phyloP scores from a whole-genome alignment of 2,329 filamentous ascomycete genomes.

The Calonectria pteridis region DNA sequence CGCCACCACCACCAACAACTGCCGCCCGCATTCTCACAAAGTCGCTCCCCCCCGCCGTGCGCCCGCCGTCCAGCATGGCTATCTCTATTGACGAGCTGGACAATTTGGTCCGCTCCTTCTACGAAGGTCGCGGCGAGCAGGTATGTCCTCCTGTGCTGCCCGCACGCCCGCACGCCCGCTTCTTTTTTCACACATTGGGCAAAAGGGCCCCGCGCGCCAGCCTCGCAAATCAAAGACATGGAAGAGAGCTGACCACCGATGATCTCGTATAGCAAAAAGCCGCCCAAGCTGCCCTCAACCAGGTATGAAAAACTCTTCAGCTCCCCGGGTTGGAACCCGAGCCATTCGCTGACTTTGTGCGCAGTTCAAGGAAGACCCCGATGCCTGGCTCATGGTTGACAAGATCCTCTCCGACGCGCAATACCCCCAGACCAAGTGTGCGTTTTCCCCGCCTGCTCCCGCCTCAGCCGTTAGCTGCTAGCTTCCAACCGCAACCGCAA shows the following conservation, averaged over 20 bases:
- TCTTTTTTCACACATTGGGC: conserved; percentile 31
- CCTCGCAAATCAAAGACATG: conserved; percentile 30
- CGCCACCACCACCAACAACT: conserved; percentile 42
- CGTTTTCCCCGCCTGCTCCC: conserved; percentile 50
- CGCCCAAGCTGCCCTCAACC: conserved; percentile 92
- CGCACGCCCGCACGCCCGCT: neutral
- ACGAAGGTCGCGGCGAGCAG: conserved; percentile 94
- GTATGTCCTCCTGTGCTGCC: conserved; percentile 63
- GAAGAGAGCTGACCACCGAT: conserved; percentile 36
- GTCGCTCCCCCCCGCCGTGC: conserved; percentile 45
- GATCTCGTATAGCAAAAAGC: conserved; percentile 84
- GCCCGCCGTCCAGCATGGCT: conserved; percentile 64
- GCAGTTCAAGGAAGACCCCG: conserved; percentile 98
- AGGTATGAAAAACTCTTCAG: conserved; percentile 69
- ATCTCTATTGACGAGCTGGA: conserved; percentile 93
- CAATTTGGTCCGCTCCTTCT: conserved; percentile 95
- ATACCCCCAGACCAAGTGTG: conserved; percentile 97
- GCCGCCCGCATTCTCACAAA: conserved; percentile 40
- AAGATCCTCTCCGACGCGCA: conserved; percentile 94
- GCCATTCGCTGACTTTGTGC: conserved; percentile 35
- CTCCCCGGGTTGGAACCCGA: neutral
- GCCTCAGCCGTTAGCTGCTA: conserved; percentile 17
- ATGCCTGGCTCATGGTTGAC: conserved; percentile 97
- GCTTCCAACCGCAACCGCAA: neutral
- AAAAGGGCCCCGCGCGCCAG: conserved; percentile 25